Base-by-base conservation (phyloP, 2,329 filamentous ascomycete species). In the Aspergillus viridinutans region DNA sequence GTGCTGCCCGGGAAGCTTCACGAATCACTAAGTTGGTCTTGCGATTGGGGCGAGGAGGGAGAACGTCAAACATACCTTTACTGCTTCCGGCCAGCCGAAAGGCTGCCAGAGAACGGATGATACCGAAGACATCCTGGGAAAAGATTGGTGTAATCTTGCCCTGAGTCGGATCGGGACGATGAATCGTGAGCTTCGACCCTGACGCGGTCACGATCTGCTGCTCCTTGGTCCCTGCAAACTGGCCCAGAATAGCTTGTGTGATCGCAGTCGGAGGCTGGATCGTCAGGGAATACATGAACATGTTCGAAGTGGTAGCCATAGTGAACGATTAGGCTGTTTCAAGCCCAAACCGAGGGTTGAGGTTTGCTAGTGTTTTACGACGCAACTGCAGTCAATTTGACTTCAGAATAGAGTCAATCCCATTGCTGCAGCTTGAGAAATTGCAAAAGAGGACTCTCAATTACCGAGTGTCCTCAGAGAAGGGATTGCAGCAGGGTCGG, bases 261-360 rank as follows among this genome's bases (percentile, higher is more conserved):
- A 96, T 86, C 58, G 91, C 89, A 64, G 92, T 92, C 35, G 94
- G 90, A 67, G 90, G 89, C 78, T 97, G 92, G 70, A 99, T 88
- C 66, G 94, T 97, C 80, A 99, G 83, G 70, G 91, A 94, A 80
- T 99, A 99, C 80, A 99, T 87, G 76, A 97, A 97, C 91, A 97
- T 96, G 75, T 93, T 93, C 64, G 92, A 97, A 60, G 93, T 97
- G 74, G 92, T 96, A 80, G 94, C 93, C 94, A 97, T 97, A 73
- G 58, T 81, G 78, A 74, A 72, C 68, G 63, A 59, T 35, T 59
- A 58, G 64, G 63, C 62, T 64, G 58, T 52, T 52, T 52, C 43
- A 60, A 58, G 53, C 59, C 57, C 49, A 54, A 54, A 54, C 59
- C 50, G 59, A 57, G 58, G 54, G 58, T 40, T 54, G 50, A 58